Percentiles rank a stretch among this genome's conserved stretches.
phyloP scores from a whole-genome alignment of 2,329 filamentous ascomycete genomes.

The Sarocladiaceae sp. region DNA sequence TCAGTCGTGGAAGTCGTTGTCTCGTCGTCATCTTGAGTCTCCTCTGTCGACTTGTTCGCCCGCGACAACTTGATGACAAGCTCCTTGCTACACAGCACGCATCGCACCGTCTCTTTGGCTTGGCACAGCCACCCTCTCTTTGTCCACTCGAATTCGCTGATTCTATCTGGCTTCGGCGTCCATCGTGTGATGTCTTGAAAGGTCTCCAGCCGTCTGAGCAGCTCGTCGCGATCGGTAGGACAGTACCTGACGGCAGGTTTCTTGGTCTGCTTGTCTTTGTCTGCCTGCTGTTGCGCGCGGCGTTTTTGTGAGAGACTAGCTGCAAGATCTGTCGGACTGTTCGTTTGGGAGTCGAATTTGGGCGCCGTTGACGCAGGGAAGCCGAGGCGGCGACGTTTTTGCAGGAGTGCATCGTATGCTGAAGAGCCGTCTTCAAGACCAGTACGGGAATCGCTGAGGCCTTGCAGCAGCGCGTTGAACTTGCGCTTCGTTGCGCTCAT shows the following conservation, averaged over 20 bases:
- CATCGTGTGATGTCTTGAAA: slow-evolving; percentile 90
- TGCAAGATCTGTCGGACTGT: no score
- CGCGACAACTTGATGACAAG: slow-evolving; percentile 68
- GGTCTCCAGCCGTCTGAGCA: slow-evolving; percentile 75
- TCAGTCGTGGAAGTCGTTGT: slow-evolving; percentile 25
- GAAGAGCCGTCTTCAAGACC: slow-evolving; percentile 17
- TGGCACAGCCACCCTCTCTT: slow-evolving; percentile 89
- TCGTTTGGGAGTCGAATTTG: slow-evolving; percentile 17
- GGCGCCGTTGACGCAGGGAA: slow-evolving; percentile 35
- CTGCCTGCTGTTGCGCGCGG: slow-evolving; percentile 10
- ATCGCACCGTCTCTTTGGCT: slow-evolving; percentile 78
- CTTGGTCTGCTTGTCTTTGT: background rate
- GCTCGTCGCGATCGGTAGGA: slow-evolving; percentile 78
- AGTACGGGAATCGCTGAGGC: slow-evolving; percentile 45
- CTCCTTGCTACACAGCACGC: slow-evolving; percentile 79
- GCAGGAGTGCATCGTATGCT: slow-evolving; percentile 35
- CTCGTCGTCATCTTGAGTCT: slow-evolving; percentile 31
- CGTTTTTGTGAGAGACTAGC: slow-evolving; percentile 14
- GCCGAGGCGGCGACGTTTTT: slow-evolving; percentile 50
- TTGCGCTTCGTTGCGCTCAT: slow-evolving; percentile 82
- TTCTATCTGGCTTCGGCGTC: slow-evolving; percentile 83
- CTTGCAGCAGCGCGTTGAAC: slow-evolving; percentile 71
- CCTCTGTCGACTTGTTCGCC: background rate
- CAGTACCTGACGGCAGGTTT: slow-evolving; percentile 64
- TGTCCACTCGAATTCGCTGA: slow-evolving; percentile 92